These are phyloP conservation scores for Lepidium africanum DNA, from an alignment of 345 rosid species.

Conservation along the genomic window DNA sequence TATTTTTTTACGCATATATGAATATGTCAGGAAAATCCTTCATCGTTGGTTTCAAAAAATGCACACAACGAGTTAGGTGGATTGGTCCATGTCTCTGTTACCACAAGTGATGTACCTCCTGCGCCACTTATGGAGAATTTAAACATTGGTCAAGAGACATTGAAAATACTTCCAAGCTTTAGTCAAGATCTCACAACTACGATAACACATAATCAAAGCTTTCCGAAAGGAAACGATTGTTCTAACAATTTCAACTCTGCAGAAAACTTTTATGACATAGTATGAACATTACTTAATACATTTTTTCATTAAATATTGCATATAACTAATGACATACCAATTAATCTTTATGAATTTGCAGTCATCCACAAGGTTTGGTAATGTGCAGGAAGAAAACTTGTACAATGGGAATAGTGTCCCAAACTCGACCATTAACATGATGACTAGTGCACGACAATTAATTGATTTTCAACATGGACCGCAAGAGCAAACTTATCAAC, in stretches of 20 bases:
- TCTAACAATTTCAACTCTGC: background rate
- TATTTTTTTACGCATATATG: background rate
- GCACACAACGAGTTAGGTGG: background rate
- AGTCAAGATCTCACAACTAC: background rate
- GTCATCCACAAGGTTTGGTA: background rate
- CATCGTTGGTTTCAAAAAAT: constrained; percentile 1
- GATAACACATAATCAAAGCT: constrained; percentile 9
- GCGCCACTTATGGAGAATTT: background rate
- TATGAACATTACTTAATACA: background rate
- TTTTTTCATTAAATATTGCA: background rate
- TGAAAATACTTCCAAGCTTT: background rate
- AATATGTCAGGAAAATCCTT: background rate
- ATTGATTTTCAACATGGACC: background rate
- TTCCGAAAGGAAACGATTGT: background rate
- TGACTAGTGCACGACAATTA: background rate
- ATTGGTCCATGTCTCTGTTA: background rate
- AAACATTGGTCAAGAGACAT: background rate
- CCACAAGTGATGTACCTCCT: background rate
- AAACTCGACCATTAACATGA: background rate
- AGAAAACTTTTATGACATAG: background rate
- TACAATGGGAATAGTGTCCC: background rate
- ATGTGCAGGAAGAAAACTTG: constrained; percentile 5
- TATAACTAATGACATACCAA: background rate
- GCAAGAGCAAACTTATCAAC: background rate
- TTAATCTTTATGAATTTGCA: background rate